Conservation (phyloP, 1,284 basidiomycete genomes). For the Erythrobasidium hasegawianum region DNA sequence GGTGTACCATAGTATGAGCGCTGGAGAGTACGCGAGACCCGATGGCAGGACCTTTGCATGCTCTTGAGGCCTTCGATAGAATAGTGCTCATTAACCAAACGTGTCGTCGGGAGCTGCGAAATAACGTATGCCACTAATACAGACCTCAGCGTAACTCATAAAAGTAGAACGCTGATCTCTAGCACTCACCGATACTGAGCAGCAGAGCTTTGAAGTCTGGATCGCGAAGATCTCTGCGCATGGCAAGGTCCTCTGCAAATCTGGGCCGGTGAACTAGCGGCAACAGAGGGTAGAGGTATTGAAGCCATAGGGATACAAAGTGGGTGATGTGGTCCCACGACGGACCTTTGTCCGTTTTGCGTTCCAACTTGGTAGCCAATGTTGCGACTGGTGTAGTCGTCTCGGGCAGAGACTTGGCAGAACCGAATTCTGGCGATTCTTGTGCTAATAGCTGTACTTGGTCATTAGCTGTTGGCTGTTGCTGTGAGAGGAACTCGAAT, state of each 20-base stretch:
- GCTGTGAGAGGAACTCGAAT: too few relatives aligned
- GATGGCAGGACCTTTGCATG: constrained; percentile 49
- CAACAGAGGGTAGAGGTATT: constrained; percentile 49
- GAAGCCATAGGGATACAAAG: constrained; percentile 50
- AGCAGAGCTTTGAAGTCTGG: constrained; percentile 50
- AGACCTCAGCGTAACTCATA: too few relatives aligned
- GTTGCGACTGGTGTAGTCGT: too few relatives aligned
- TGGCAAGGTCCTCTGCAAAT: constrained; percentile 49
- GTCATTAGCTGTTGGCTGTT: too few relatives aligned
- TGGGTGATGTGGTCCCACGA: constrained; percentile 49
- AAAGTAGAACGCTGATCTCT: too few relatives aligned
- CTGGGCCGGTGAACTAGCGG: constrained; percentile 51
- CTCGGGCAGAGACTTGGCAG: too few relatives aligned
- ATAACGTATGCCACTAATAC: constrained; percentile 49
- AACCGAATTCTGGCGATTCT: too few relatives aligned
- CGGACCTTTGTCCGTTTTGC: constrained; percentile 49
- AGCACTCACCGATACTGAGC: constrained; percentile 47
- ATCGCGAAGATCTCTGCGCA: constrained; percentile 48
- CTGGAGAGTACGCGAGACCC: constrained; percentile 48
- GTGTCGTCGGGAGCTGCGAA: constrained; percentile 49
- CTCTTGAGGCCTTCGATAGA: constrained; percentile 49
- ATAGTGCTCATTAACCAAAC: constrained; percentile 47
- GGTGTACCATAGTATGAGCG: constrained; percentile 47
- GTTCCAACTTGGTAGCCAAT: too few relatives aligned
- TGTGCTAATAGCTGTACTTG: too few relatives aligned